Evolutionary conservation across 169 alveolate genomes (phyloP).

Genomic region (Plasmodium gallinaceum): DNA sequence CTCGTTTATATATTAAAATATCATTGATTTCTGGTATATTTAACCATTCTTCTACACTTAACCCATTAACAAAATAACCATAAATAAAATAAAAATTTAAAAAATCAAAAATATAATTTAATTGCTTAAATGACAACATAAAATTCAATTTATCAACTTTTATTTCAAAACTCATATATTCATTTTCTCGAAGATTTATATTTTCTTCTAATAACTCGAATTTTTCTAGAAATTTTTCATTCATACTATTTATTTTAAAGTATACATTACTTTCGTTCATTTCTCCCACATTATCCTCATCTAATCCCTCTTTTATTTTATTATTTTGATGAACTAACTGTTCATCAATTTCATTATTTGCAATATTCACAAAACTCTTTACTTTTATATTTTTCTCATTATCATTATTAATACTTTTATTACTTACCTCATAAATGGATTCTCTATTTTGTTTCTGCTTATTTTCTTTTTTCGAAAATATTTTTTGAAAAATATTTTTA

Average conservation of each 20-base stretch:
- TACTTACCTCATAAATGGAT: not conserved
- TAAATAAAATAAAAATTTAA: constrained; percentile 28
- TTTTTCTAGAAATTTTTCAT: constrained; percentile 10
- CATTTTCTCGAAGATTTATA: constrained; percentile 60
- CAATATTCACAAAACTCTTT: no score
- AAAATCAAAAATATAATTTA: constrained; percentile 23
- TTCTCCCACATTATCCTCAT: not conserved
- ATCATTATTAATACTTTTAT: not conserved
- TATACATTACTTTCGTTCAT: constrained; percentile 3
- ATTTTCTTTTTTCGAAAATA: constrained; percentile 4
- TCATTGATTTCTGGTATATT: constrained; percentile 52
- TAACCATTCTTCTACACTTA: constrained; percentile 41
- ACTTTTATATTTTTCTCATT: not conserved
- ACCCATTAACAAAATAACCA: constrained; percentile 48
- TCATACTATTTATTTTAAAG: not conserved
- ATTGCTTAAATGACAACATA: constrained; percentile 30
- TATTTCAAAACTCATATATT: constrained; percentile 45
- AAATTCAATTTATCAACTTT: constrained; percentile 24
- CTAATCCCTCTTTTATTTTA: not conserved
- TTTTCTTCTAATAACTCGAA: constrained; percentile 45
- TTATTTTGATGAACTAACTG: not conserved
- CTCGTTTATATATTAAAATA: constrained; percentile 39
- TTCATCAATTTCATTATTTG: not conserved
- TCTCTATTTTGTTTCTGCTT: not conserved
- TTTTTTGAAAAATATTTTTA: constrained; percentile 14